Evolutionary conservation across 345 rosid genomes (phyloP).

Genomic region (Murraya koenigii): DNA sequence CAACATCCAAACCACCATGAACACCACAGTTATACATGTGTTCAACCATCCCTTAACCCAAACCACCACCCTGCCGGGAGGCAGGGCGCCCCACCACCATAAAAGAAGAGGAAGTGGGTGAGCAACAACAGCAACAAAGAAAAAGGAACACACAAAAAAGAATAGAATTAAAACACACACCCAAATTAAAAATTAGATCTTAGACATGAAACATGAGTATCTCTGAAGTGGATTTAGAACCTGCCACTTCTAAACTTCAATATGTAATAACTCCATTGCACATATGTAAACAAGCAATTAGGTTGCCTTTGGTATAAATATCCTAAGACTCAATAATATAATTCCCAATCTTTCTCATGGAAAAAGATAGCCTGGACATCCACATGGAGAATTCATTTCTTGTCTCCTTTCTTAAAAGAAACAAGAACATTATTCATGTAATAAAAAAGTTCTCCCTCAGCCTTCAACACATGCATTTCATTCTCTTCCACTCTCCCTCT

Average conservation of each 20-base stretch:
- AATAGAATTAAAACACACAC: not conserved
- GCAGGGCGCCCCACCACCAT: too few relatives aligned
- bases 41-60: not conserved
- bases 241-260: not conserved
- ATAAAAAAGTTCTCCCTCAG: not conserved
- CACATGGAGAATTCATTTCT: not conserved
- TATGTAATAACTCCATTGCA: not conserved
- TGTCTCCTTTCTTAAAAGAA: not conserved
- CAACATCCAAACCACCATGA: not conserved
- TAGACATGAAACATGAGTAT: not conserved
- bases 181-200: not conserved
- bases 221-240: not conserved
- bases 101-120: too few relatives aligned
- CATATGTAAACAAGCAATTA: not conserved
- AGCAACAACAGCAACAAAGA: too few relatives aligned
- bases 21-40: not conserved
- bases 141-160: not conserved
- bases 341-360: not conserved
- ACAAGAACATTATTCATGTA: not conserved
- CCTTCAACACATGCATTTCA: not conserved
- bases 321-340: not conserved
- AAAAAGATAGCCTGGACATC: not conserved
- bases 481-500: not conserved
- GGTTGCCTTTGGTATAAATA: not conserved
- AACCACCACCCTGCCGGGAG: not conserved